Base-by-base conservation (phyloP, 2,329 filamentous ascomycete genomes). In the Fusarium napiforme region DNA sequence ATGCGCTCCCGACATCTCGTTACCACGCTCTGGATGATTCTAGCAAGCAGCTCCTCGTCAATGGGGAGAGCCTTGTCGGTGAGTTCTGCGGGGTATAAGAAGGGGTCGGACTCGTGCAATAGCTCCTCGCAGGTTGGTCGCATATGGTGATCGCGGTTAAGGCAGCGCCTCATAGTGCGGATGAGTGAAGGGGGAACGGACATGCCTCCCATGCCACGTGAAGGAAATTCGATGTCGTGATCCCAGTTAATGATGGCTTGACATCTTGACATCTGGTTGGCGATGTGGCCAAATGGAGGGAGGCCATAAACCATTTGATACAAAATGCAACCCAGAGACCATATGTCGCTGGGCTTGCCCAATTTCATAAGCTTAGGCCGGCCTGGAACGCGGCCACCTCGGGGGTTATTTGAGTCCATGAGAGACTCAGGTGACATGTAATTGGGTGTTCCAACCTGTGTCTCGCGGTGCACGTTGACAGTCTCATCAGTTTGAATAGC, bases 261-360 rank as follows among this genome's bases (percentile, higher is more conserved):
- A 80, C 97, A 96, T 28, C 94, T 91, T 42, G 93, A 91, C 85
- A 97, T 93, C 78, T 92, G 93, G 82, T 96, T 96, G 66, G 90
- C 86, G 75, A 99, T 97, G 80, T 98, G 95, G 19, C 92, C 95
- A 79, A 99, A 99, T 0, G 96, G 96, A 7, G 94, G 93, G n/a
- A 92, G 88, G n/a, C 96, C 96, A 80, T 99, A 99, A 2, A 96
- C 93, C 93, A 99, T 97, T 81, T 98, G 96, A 84, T 97, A 99
- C 19, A 99, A 86, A 69, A 99, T 98, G 80, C 96, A 99, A 23
- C 96, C 96, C 19, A 99, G 84, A 80, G 93, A 96, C 96, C 96
- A 99, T 23, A 99, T 92, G 81, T 99, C 96, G 75, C 93, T 96
- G 11, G 96, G 94, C 79, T 98, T 98, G 67, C 96, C 97, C 11